Evolutionary conservation across 139 green algal genomes (phyloP).

Genomic region (Auxenochlorella protothecoides): DNA sequence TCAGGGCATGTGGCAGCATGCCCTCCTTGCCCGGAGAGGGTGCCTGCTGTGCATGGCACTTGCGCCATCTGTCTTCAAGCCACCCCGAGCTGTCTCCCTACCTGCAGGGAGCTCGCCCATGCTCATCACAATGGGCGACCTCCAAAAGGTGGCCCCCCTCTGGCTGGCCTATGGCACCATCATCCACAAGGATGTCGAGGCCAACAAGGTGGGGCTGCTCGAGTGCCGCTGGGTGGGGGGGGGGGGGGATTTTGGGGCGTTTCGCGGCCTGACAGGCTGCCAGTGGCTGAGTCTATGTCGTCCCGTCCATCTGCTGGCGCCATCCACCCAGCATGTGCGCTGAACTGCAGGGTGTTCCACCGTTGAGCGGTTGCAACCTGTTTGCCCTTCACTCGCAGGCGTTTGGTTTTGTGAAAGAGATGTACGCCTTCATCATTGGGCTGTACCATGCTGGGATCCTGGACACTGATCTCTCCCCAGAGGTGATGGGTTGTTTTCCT

Average conservation of each 20-base stretch:
- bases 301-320: neutral
- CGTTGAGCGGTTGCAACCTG: neutral
- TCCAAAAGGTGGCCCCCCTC: constrained; percentile 52
- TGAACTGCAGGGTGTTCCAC: neutral
- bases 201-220: constrained; percentile 9
- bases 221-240: constrained; percentile 57
- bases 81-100: neutral
- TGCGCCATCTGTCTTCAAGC: no score
- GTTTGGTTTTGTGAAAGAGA: constrained; percentile 50
- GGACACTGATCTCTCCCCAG: constrained; percentile 39
- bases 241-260: neutral
- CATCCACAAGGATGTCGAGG: constrained; percentile 68
- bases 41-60: neutral
- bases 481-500: constrained; percentile 31
- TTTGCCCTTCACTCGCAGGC: neutral
- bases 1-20: neutral
- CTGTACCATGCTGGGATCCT: constrained; percentile 44
- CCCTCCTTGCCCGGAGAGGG: neutral
- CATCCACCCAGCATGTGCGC: neutral
- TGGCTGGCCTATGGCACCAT: constrained; percentile 55
- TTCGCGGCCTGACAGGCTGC: neutral
- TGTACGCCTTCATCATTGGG: constrained; percentile 85
- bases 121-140: constrained; percentile 63
- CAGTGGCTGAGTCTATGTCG: neutral
- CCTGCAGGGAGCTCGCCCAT: constrained; percentile 62